A percentile compares a stretch with the other conserved stretches of the same genome.
phyloP scores from a whole-genome alignment of 495 filamentous ascomycete genomes.

The Penicillium cinerascens region DNA sequence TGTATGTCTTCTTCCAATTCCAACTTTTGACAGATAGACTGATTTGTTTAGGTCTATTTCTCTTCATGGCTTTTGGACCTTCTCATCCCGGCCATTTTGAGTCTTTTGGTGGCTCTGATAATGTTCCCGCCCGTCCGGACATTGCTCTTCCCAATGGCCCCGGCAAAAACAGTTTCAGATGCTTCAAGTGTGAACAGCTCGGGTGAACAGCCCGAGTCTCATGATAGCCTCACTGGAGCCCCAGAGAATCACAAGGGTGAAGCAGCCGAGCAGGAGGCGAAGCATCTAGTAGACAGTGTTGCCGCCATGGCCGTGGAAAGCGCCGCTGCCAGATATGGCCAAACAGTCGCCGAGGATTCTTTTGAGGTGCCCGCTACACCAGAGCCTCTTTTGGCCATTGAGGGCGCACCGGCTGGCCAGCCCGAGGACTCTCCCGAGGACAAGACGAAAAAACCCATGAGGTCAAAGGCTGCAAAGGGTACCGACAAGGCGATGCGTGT shows the following conservation, averaged over 20 bases:
- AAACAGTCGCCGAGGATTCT: constrained; percentile 43
- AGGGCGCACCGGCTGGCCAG: constrained; percentile 56
- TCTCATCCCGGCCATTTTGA: constrained; percentile 58
- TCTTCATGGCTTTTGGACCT: constrained; percentile 72
- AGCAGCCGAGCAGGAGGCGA: constrained; percentile 81
- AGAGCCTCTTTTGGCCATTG: constrained; percentile 45
- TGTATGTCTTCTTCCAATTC: constrained; percentile 32
- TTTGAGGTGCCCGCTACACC: constrained; percentile 37
- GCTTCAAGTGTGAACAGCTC: constrained; percentile 63
- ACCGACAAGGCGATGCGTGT: constrained; percentile 75
- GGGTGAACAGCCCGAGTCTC: constrained; percentile 66
- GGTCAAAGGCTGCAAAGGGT: constrained; percentile 70
- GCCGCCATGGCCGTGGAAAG: constrained; percentile 71
- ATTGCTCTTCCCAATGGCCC: constrained; percentile 71
- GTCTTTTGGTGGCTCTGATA: constrained; percentile 61
- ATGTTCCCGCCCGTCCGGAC: constrained; percentile 60
- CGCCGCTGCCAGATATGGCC: constrained; percentile 68
- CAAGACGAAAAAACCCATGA: constrained; percentile 82
- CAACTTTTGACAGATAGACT: background rate
- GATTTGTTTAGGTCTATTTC: constrained; percentile 57
- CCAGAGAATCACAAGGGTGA: constrained; percentile 84
- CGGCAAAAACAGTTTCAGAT: constrained; percentile 58
- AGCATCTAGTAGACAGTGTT: constrained; percentile 74
- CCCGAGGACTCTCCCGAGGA: constrained; percentile 57
- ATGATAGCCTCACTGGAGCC: constrained; percentile 76